Conservation (phyloP, 2,329 filamentous ascomycete species). For the Raffaelea ambrosiae region DNA sequence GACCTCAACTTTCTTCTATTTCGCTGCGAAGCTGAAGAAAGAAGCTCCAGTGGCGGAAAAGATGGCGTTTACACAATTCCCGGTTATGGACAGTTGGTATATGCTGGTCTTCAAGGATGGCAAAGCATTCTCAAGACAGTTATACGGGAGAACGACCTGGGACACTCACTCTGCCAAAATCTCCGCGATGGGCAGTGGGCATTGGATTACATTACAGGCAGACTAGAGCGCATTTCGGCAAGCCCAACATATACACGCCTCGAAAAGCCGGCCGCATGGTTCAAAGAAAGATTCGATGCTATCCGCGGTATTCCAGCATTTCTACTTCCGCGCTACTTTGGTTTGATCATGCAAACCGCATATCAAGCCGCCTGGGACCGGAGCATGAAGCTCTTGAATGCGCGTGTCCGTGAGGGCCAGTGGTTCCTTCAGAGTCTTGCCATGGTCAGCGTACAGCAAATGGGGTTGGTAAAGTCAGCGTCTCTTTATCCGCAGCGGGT, state of each 20-base stretch:
- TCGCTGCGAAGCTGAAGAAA: conserved; percentile 80
- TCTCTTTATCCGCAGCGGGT: conserved; percentile 80
- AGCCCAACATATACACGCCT: conserved; percentile 55
- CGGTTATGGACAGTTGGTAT: conserved; percentile 74
- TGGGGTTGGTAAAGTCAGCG: conserved; percentile 79
- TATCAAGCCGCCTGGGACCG: conserved; percentile 78
- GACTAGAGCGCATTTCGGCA: conserved; percentile 64
- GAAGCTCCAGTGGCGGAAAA: conserved; percentile 65
- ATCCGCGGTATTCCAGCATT: conserved; percentile 82
- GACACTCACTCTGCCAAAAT: conserved; percentile 88
- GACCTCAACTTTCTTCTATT: conserved; percentile 92
- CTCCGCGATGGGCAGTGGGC: conserved; percentile 88
- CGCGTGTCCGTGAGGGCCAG: conserved; percentile 71
- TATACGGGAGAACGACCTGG: conserved; percentile 81
- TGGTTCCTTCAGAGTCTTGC: conserved; percentile 82
- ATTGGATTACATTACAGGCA: conserved; percentile 74
- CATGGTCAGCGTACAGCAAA: conserved; percentile 87
- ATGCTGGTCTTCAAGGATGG: conserved; percentile 97
- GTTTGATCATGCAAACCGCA: conserved; percentile 75
- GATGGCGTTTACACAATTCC: conserved; percentile 90
- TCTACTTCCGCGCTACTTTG: conserved; percentile 87
- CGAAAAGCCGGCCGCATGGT: conserved; percentile 62
- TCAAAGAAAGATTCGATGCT: conserved; percentile 76
- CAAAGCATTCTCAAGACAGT: conserved; percentile 85
- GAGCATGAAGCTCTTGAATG: conserved; percentile 68